Conservation (phyloP, 1,139 yeast genomes). For the Pichia sp. region DNA sequence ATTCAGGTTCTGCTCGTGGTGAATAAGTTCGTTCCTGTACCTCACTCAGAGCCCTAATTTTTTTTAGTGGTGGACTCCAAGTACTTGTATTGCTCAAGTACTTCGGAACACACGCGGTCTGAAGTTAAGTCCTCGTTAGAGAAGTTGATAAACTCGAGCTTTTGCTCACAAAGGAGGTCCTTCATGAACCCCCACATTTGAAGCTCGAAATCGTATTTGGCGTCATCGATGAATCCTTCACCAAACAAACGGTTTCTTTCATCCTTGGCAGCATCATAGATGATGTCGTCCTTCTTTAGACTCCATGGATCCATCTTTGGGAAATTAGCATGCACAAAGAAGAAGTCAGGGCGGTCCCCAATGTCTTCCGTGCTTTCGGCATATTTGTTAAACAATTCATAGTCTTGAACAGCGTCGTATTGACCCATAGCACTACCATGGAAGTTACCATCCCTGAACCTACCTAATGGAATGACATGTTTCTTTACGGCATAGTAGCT, state of each 20-base stretch:
- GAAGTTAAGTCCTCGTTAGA: constrained; percentile 35
- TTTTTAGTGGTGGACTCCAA: constrained; percentile 32
- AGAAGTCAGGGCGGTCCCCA: constrained; percentile 22
- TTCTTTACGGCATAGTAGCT: constrained; percentile 66
- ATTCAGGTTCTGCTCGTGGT: neutral
- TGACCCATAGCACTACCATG: constrained; percentile 65
- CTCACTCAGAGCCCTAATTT: neutral
- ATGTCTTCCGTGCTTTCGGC: constrained; percentile 18
- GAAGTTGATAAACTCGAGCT: constrained; percentile 44
- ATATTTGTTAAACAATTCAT: constrained; percentile 28
- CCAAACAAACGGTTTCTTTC: constrained; percentile 27
- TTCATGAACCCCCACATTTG: constrained; percentile 59
- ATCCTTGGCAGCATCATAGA: constrained; percentile 15
- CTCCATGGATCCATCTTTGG: constrained; percentile 31
- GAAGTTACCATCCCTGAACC: constrained; percentile 34
- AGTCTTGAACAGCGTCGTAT: constrained; percentile 62
- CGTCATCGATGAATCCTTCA: constrained; percentile 45
- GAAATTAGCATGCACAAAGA: constrained; percentile 29
- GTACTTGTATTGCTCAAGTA: constrained; percentile 42
- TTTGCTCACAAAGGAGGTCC: constrained; percentile 51
- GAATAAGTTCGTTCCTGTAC: no score
- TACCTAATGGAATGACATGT: constrained; percentile 31
- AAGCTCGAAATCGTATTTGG: constrained; percentile 58
- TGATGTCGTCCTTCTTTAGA: constrained; percentile 20
- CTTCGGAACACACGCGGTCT: constrained; percentile 42